Evolutionary conservation across 169 alveolate genomes (phyloP), one percentile per base, ranked within the genome.

Genomic region (Cryptosporidium ubiquitum): DNA sequence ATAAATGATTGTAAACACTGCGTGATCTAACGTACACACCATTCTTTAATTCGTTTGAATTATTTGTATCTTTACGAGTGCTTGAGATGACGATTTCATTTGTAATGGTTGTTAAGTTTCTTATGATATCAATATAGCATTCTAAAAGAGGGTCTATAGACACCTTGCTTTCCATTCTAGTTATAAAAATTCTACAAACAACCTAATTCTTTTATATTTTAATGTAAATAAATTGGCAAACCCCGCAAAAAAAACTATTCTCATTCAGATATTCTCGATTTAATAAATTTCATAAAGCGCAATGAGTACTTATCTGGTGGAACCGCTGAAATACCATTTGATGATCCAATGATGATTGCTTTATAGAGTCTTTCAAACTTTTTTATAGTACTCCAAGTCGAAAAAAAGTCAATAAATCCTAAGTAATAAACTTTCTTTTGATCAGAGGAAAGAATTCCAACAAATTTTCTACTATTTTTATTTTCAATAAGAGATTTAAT

Each of bases 361-460:
- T 79, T 79, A 26, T 79, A 79, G 2, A 79, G 52, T 39, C 75
- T 79, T 39, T 79, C 89, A 31, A 64, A 26, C 39, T 79, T 79
- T n/a, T 79, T 79, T 3, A 58, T 33, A 10, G 89, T 61, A 42
- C 35, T 79, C 89, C 89, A 95, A 51, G 91, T 93, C 31, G 97
- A 93, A 52, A 95, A 91, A 42, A 94, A 93, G 86, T 95, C 97
- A 42, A 95, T 95, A 14, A 95, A 91, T 2, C 97, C 96, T 18
- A 93, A 73, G 84, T 92, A 95, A 69, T 93, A 95, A 31, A 95
- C 86, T 66, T 84, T 84, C 55, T 89, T 86, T 20, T 69, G 64
- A 73, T 92, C 92, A 2, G 74, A 68, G 33, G 94, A 84, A 26
- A 79, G 70, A 42, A 92, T 91, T 93, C 95, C 37, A 10, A 84